Evolutionary conservation across 2,329 filamentous ascomycete species (phyloP), one percentile per base, ranked within the genome.

Genomic region (Sphaerulina vaccinii): DNA sequence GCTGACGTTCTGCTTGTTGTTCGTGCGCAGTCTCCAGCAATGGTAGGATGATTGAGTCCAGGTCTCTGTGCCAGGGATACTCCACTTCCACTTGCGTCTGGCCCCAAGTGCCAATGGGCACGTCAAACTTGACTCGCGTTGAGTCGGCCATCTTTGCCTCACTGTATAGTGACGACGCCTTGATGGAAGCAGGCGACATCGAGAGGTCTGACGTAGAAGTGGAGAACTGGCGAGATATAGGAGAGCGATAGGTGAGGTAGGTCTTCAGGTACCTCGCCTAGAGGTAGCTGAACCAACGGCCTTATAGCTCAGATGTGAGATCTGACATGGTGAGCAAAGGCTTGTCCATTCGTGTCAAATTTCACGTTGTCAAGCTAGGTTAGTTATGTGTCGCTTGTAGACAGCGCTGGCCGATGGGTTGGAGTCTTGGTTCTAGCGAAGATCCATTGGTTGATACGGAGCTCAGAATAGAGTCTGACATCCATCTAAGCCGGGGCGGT

Each of bases 61-160:
- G 29, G 36, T 54, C 52, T 39, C 52, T 29, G 22, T 54, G 47
- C 52, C 52, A 54, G n/a, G 52, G 52, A 29, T 54, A 54, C 29
- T 54, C 52, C 11, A 54, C 52, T 40, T 54, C 52, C 4, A 54
- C 47, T 23, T 54, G 46, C 11, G 52, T 54, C 23, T 43, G 40
- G 15, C 36, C 52, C 52, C 52, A 54, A 9, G 52, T 54, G 5
- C 52, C 52, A 16, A 54, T 51, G 38, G 52, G 52, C 15, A 54
- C 46, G 15, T 54, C 52, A 29, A 54, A 54, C 32, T 54, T 54
- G 35, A 54, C 40, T 18, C 45, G 44, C 16, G 52, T 54, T 23
- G 38, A 37, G 21, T 50, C 48, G 15, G 27, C 29, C 48, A 50
- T 50, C 32, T 44, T 50, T 11, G 39, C 39, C 39, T 43, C 39